Evolutionary conservation across 768 basidiomycete species (phyloP).

Genomic region (Lentinula sp.): DNA sequence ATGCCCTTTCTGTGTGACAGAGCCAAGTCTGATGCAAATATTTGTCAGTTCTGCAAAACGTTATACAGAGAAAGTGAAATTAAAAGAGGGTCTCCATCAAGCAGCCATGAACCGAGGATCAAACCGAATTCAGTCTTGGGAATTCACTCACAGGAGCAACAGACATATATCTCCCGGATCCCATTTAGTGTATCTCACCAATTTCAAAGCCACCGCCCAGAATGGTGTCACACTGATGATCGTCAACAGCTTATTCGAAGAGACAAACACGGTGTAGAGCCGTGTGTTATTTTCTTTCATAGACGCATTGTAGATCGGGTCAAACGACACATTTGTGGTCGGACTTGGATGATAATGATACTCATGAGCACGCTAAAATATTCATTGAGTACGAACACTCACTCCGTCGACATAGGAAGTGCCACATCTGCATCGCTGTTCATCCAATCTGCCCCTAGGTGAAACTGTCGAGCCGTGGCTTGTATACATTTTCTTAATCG

Average conservation of each 20-base stretch:
- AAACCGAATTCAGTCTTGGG: not conserved
- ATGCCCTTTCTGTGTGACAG: conserved; percentile 38
- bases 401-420: conserved; percentile 61
- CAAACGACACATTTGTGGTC: conserved; percentile 27
- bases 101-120: not conserved
- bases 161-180: conserved; percentile 64
- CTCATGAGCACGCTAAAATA: not conserved
- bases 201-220: conserved; percentile 69
- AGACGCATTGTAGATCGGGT: conserved; percentile 56
- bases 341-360: conserved; percentile 14
- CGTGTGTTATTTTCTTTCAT: conserved; percentile 43
- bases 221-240: conserved; percentile 61
- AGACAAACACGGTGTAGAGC: conserved; percentile 52
- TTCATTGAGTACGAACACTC: conserved; percentile 16
- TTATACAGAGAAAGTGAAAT: not conserved
- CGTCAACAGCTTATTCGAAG: conserved; percentile 41
- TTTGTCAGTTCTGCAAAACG: not conserved
- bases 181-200: conserved; percentile 57
- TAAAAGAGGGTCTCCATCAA: not conserved
- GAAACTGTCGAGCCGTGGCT: conserved; percentile 43
- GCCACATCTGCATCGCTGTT: conserved; percentile 70
- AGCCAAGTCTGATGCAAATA: conserved; percentile 42
- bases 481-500: conserved; percentile 52
- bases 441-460: conserved; percentile 68
- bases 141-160: conserved; percentile 48